Percentiles rank a stretch among this genome's conserved stretches.
Conservation (phyloP, 2,329 filamentous ascomycete species). For the Atkinsonella hypoxylon region DNA sequence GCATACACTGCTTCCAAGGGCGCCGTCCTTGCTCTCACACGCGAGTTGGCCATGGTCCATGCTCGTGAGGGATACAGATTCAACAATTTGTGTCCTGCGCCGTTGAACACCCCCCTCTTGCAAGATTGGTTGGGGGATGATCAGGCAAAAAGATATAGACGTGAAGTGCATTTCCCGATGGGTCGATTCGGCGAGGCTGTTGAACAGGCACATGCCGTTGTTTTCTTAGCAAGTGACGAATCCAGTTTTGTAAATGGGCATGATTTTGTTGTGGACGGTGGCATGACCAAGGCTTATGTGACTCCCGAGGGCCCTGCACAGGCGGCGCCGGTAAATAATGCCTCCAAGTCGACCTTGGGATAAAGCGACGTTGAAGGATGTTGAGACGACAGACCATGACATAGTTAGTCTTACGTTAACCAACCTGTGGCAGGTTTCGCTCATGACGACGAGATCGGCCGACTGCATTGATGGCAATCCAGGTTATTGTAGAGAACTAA, state of each 20-base stretch:
- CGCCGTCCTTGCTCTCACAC: conserved; percentile 78
- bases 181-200: conserved; percentile 88
- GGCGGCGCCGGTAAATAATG: conserved; percentile 47
- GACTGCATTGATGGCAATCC: no score
- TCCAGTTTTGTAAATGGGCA: conserved; percentile 81
- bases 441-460: no score
- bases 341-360: conserved; percentile 35
- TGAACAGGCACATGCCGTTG: conserved; percentile 80
- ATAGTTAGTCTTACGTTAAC: no score
- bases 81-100: conserved; percentile 82
- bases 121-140: conserved; percentile 93
- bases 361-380: conserved; percentile 2
- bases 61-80: conserved; percentile 81
- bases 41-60: conserved; percentile 85
- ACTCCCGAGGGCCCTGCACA: conserved; percentile 49
- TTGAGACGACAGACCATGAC: no score
- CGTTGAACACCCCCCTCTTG: conserved; percentile 80
- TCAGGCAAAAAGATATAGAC: conserved; percentile 63
- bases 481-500: no score
- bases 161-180: conserved; percentile 80
- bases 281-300: conserved; percentile 87
- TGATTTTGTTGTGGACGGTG: conserved; percentile 92
- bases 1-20: conserved; percentile 94
- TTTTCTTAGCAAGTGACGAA: conserved; percentile 82
- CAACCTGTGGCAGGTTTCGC: no score